Conservation (phyloP, 768 basidiomycete species). For the Phylloporus scabripes region DNA sequence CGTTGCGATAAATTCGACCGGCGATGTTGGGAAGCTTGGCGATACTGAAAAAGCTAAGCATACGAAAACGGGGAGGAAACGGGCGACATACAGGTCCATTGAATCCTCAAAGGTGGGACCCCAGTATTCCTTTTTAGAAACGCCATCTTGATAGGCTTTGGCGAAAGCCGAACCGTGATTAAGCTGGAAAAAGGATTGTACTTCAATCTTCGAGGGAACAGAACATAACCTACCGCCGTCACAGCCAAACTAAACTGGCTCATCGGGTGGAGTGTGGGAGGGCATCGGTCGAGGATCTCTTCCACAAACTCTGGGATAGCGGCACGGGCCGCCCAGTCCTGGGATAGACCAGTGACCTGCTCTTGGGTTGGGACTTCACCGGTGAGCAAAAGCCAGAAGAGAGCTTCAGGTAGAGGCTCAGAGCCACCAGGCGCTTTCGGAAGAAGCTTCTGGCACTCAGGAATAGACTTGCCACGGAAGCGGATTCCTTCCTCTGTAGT, state of each 20-base stretch:
- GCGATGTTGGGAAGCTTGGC: constrained; percentile 97
- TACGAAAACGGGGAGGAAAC: not conserved
- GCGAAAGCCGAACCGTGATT: constrained; percentile 97
- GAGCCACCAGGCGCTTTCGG: constrained; percentile 86
- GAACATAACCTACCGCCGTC: constrained; percentile 61
- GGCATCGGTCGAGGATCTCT: constrained; percentile 90
- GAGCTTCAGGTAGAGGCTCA: constrained; percentile 88
- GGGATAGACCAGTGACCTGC: constrained; percentile 80
- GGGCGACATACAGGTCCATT: constrained; percentile 66
- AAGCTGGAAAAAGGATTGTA: constrained; percentile 40
- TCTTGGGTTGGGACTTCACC: constrained; percentile 91
- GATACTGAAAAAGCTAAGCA: constrained; percentile 47
- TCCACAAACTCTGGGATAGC: constrained; percentile 93
- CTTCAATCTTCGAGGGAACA: not conserved
- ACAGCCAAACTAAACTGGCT: constrained; percentile 96
- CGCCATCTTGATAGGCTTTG: constrained; percentile 87
- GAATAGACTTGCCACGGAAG: constrained; percentile 95
- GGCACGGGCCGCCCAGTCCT: constrained; percentile 93
- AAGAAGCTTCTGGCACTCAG: constrained; percentile 79
- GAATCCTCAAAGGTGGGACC: constrained; percentile 85
- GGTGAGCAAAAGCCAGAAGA: constrained; percentile 94
- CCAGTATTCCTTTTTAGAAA: constrained; percentile 97
- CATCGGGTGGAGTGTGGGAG: constrained; percentile 95
- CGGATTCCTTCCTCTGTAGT: constrained; percentile 88
- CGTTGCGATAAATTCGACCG: constrained; percentile 84